phyloP scores from a whole-genome alignment of 148 eudicot genomes.

The Polygonum maritimum region DNA sequence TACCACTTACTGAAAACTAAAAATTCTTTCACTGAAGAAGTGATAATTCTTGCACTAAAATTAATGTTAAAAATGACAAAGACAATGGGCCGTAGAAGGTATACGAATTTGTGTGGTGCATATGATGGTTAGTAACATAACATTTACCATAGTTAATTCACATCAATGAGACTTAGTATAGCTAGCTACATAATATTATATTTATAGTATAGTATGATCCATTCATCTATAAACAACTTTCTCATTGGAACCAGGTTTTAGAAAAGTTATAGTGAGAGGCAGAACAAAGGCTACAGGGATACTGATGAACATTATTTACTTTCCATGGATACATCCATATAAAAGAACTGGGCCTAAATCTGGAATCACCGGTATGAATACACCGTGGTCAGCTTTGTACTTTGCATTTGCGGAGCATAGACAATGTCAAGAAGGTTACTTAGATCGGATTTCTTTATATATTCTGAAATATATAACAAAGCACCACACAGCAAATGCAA shows the following conservation, averaged over 20 bases:
- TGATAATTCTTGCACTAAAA: background rate
- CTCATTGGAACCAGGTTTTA: too few species aligned
- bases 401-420: background rate
- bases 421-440: background rate
- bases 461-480: background rate
- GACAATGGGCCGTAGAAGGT: background rate
- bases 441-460: background rate
- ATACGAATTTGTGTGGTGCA: background rate
- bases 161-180: background rate
- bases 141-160: background rate
- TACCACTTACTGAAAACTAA: background rate
- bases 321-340: background rate
- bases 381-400: background rate
- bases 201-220: too few species aligned
- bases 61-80: background rate
- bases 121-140: background rate
- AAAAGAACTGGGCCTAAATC: background rate
- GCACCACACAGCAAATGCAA: background rate
- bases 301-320: background rate
- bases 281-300: background rate
- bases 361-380: background rate
- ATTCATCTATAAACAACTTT: too few species aligned
- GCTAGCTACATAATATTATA: too few species aligned
- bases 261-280: background rate
- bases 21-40: background rate